Evolutionary conservation across 2,329 filamentous ascomycete species (phyloP), one percentile per base, ranked within the genome.

Genomic region (Beauveria varroae): DNA sequence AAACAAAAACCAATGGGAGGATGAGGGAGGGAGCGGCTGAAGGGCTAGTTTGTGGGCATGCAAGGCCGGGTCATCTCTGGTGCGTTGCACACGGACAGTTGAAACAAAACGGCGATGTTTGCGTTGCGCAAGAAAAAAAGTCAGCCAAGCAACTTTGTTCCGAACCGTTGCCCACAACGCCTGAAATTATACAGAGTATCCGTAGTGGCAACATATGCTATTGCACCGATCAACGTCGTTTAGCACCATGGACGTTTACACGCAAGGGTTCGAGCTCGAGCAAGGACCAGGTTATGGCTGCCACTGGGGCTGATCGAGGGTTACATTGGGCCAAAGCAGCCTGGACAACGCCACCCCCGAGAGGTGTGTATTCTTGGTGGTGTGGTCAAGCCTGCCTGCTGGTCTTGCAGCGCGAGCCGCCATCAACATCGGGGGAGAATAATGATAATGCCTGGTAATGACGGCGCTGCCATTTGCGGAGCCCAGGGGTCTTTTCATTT

Each of bases 331-430:
- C 22, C 44, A 51, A 51, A 37, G 54, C 9, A 50, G 56, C 56
- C 57, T 59, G 52, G 47, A 59, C 44, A 40, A 59, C 57, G 57
- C 57, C 57, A 53, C 57, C 57, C 56, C 46, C 24, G 47, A 53
- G 24, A 24, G 26, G 47, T 41, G 30, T 12, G 30, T 12, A 34
- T 34, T 12, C 30, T 34, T 34, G 30, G 40, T 43, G 57, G 44
- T 58, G 46, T 28, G 41, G 14, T 34, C n/a, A 9, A 34, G 47
- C 26, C 40, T 24, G 16, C 18, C 30, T 43, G 47, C 47, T 12
- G 30, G 30, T 34, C 57, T 40, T 52, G 52, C 55, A 47, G 41
- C n/a, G 54, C 3, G 24, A 37, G 30, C 14, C 10, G 14, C 28
- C 16, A 56, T 6, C 9, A 37, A 24, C 43, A 18, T 57, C 1